Percentiles rank a stretch among this genome's conserved stretches.
Evolutionary conservation across 495 filamentous ascomycete species (phyloP).

Genomic region (Penicillium turbatum): DNA sequence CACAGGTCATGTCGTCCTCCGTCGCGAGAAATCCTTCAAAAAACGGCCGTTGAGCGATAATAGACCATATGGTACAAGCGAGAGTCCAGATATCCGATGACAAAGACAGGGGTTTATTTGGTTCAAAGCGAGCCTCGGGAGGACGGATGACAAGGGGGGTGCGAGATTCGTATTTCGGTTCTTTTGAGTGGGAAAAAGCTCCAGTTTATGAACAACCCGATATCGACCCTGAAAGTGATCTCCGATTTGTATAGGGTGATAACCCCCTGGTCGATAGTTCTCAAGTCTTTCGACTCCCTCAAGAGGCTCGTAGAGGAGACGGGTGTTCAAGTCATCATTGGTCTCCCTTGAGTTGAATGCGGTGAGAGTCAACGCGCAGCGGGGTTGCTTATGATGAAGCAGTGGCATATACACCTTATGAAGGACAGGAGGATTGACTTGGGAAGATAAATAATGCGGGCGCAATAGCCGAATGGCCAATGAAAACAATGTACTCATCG

Average conservation of each 20-base stretch:
- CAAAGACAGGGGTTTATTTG: conserved; percentile 19
- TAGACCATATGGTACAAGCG: conserved; percentile 27
- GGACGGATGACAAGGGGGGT: conserved; percentile 28
- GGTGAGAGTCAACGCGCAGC: conserved; percentile 16
- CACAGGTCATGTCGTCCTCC: conserved; percentile 32
- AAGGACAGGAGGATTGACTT: conserved; percentile 8
- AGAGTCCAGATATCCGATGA: conserved; percentile 30
- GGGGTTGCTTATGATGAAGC: conserved; percentile 12
- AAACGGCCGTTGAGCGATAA: conserved; percentile 23
- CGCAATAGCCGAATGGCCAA: conserved; percentile 12
- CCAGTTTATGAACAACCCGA: conserved; percentile 33
- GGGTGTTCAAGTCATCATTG: conserved; percentile 8
- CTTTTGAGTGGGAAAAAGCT: conserved; percentile 30
- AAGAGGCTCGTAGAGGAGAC: conserved; percentile 26
- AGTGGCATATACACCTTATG: conserved; percentile 5
- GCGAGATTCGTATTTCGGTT: conserved; percentile 25
- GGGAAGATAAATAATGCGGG: conserved; percentile 8
- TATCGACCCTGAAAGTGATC: conserved; percentile 35
- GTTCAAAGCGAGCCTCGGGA: conserved; percentile 22
- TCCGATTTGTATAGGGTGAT: conserved; percentile 32
- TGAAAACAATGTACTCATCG: conserved; percentile 10
- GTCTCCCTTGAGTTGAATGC: conserved; percentile 18
- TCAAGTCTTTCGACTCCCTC: conserved; percentile 31
- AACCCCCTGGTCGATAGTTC: conserved; percentile 30
- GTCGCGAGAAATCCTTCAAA: conserved; percentile 27